phyloP scores from a whole-genome alignment of 257 asterid genomes.

The Osmanthus fragrans region DNA sequence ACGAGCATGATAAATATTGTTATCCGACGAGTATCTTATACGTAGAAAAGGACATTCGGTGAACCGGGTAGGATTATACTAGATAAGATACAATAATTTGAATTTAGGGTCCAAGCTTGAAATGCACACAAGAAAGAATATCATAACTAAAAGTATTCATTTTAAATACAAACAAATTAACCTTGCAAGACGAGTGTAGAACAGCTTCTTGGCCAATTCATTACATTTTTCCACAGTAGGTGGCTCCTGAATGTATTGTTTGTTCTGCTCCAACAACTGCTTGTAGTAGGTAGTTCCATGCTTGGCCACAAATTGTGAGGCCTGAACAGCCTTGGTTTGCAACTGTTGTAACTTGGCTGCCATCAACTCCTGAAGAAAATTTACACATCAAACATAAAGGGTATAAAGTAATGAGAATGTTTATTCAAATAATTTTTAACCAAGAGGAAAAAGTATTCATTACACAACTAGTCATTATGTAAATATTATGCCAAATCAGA shows the following conservation, averaged over 20 bases:
- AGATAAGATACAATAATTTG: not conserved
- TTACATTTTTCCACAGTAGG: not conserved
- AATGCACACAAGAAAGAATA: not conserved
- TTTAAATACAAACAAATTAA: not conserved
- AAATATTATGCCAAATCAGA: not conserved
- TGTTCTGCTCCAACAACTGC: conserved; percentile 1
- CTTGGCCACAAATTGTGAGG: not conserved
- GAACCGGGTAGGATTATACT: not conserved
- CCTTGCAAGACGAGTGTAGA: not conserved
- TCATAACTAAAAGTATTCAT: not conserved
- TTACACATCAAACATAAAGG: not conserved
- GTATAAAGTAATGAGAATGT: not conserved
- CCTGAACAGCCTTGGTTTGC: not conserved
- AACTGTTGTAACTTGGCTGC: not conserved
- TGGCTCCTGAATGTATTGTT: not conserved
- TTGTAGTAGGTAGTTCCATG: not conserved
- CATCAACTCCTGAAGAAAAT: not conserved
- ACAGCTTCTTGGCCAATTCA: not conserved
- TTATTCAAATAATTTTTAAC: not conserved
- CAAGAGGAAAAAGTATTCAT: too few species aligned
- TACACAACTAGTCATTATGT: not conserved
- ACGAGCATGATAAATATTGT: too few species aligned
- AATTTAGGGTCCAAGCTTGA: not conserved
- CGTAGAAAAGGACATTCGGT: not conserved
- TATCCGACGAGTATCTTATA: not conserved